A percentile compares a stretch with the other conserved stretches of the same genome.
These are phyloP conservation scores for Fomitopsis betulina DNA, from an alignment of 1,284 basidiomycete species.

Conservation along the genomic window DNA sequence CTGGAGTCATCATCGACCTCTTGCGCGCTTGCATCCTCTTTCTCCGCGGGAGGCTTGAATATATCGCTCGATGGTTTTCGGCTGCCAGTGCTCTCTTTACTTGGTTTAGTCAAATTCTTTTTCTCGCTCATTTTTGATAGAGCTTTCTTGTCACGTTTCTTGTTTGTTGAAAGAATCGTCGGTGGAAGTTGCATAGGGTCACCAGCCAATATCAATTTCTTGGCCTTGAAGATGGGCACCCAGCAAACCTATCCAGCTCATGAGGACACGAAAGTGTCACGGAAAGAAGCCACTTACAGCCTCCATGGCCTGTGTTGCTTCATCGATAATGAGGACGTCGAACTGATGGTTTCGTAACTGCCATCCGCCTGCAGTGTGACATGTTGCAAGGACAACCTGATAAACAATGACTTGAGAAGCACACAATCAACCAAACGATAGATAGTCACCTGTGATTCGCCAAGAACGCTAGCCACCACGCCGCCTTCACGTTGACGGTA, in stretches of 20 bases:
- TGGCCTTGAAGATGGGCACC: slow-evolving; percentile 89
- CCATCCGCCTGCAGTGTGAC: slow-evolving; percentile 83
- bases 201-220: slow-evolving; percentile 86
- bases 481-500: slow-evolving; percentile 85
- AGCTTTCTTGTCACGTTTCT: slow-evolving; percentile 28
- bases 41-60: neutral
- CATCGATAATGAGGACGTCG: slow-evolving; percentile 93
- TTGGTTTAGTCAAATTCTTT: neutral
- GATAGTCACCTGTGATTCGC: slow-evolving; percentile 60
- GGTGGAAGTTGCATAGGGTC: slow-evolving; percentile 93
- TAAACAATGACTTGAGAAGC: neutral
- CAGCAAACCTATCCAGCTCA: slow-evolving; percentile 75
- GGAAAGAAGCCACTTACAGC: slow-evolving; percentile 46
- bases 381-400: slow-evolving; percentile 87
- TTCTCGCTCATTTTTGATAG: neutral
- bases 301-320: slow-evolving; percentile 96
- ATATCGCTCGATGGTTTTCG: neutral
- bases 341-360: slow-evolving; percentile 77
- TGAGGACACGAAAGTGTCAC: neutral
- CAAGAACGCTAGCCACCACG: slow-evolving; percentile 77
- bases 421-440: neutral
- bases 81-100: too few relatives aligned
- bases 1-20: neutral
- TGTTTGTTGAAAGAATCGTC: slow-evolving; percentile 72
- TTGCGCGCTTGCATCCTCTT: neutral